These are phyloP conservation scores for Cyberlindnera maclurae DNA, from an alignment of 805 yeast species.

Conservation along the genomic window DNA sequence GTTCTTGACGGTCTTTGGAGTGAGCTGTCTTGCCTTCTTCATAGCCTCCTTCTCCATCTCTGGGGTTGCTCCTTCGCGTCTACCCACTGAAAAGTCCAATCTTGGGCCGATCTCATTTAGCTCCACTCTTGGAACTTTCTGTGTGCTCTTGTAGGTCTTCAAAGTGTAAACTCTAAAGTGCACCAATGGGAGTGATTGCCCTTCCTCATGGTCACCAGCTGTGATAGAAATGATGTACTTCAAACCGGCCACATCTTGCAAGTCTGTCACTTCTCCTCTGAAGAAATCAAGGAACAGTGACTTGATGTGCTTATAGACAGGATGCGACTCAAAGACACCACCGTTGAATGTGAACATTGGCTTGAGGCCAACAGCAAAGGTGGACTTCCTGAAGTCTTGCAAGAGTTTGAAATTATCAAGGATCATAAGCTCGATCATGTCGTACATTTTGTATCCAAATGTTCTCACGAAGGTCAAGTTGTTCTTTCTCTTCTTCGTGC, in stretches of 20 bases:
- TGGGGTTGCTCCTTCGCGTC: constrained; percentile 73
- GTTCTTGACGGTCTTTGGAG: constrained; percentile 81
- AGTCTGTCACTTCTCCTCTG: constrained; percentile 72
- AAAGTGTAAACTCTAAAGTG: constrained; percentile 88
- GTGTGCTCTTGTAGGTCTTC: constrained; percentile 74
- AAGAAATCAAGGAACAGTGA: constrained; percentile 87
- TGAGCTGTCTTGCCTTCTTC: constrained; percentile 73
- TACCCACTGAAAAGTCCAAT: constrained; percentile 85
- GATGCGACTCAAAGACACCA: constrained; percentile 82
- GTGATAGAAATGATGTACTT: constrained; percentile 84
- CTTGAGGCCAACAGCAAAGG: constrained; percentile 83
- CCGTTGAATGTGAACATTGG: constrained; percentile 95
- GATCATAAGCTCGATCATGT: constrained; percentile 85
- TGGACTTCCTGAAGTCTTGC: constrained; percentile 69
- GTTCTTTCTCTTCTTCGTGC: constrained; percentile 89
- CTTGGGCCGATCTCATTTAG: constrained; percentile 94
- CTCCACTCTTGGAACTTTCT: constrained; percentile 90
- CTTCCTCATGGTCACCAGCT: constrained; percentile 67
- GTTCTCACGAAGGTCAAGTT: constrained; percentile 84
- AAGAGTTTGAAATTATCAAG: constrained; percentile 64
- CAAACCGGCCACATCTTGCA: constrained; percentile 91
- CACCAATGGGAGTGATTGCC: constrained; percentile 65
- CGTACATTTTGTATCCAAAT: constrained; percentile 83
- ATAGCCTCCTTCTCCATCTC: constrained; percentile 88
- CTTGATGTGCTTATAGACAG: constrained; percentile 77